These are phyloP conservation scores for Brassica nigra DNA, from an alignment of 345 rosid species.

Conservation along the genomic window DNA sequence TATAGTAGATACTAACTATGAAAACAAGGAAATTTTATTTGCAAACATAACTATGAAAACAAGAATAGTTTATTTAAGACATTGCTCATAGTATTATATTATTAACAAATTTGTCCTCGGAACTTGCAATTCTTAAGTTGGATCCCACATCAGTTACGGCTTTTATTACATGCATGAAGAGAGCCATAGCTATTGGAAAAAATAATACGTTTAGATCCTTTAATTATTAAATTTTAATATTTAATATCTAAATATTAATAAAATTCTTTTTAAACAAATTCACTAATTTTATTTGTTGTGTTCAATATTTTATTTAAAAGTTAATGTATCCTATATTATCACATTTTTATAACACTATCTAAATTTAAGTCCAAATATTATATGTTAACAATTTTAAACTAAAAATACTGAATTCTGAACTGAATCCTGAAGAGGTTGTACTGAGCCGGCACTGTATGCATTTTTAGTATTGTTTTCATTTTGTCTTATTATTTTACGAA, in stretches of 20 bases:
- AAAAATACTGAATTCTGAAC: too few relatives aligned
- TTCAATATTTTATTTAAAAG: too few relatives aligned
- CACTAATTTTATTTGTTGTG: background rate
- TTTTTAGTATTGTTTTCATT: background rate
- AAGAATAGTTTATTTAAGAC: background rate
- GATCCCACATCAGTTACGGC: background rate
- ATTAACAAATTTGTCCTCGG: slow-evolving; percentile 4
- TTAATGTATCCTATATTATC: background rate
- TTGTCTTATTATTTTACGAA: background rate
- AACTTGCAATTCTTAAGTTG: slow-evolving; percentile 11
- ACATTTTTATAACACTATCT: background rate
- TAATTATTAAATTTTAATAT: background rate
- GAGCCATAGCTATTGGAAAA: background rate
- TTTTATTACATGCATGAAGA: slow-evolving; percentile 6
- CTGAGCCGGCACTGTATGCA: background rate
- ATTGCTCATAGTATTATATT: background rate
- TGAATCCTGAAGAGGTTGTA: too few relatives aligned
- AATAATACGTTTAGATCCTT: background rate
- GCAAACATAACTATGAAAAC: background rate
- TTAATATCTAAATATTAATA: background rate
- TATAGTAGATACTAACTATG: background rate
- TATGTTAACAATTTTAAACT: too few relatives aligned
- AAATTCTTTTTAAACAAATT: background rate
- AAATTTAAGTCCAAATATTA: too few relatives aligned
- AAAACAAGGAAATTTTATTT: background rate